phyloP scores from a whole-genome alignment of 306 rosid species.

The Begonia masoniana region DNA sequence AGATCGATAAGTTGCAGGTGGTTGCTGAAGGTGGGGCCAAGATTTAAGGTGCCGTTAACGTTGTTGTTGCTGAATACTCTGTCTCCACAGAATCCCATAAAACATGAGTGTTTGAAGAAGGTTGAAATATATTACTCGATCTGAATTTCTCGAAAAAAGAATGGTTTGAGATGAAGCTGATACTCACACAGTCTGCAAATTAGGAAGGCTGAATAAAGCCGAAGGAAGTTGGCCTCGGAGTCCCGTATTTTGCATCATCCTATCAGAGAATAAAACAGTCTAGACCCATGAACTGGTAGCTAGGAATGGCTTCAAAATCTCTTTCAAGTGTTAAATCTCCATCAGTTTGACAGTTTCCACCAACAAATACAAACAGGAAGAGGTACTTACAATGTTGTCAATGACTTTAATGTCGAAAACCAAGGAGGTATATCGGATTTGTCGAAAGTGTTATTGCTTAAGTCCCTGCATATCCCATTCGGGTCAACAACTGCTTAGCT shows the following conservation, averaged over 20 bases:
- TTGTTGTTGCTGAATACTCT: constrained; percentile 20
- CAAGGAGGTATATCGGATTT: neutral
- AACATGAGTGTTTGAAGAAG: neutral
- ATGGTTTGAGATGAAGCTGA: neutral
- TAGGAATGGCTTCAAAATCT: no score
- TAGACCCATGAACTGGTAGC: no score
- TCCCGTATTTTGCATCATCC: constrained; percentile 36
- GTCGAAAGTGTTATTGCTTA: constrained; percentile 6
- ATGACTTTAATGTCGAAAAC: constrained; percentile 4
- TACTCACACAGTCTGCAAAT: constrained; percentile 50
- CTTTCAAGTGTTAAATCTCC: no score
- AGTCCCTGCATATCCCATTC: constrained; percentile 1
- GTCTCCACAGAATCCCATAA: neutral
- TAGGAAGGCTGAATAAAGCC: constrained; percentile 27
- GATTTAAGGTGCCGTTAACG: constrained; percentile 17
- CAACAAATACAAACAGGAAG: no score
- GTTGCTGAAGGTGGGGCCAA: constrained; percentile 4
- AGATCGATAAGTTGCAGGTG: constrained; percentile 14
- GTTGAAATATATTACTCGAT: neutral
- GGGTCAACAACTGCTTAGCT: no score
- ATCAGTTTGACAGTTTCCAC: no score
- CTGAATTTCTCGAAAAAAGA: neutral
- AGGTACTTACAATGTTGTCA: constrained; percentile 5
- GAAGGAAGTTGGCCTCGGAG: constrained; percentile 37
- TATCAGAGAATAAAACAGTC: constrained; percentile 5